Conservation (phyloP, 179 eudicot species). For the Drosera spatulata region DNA sequence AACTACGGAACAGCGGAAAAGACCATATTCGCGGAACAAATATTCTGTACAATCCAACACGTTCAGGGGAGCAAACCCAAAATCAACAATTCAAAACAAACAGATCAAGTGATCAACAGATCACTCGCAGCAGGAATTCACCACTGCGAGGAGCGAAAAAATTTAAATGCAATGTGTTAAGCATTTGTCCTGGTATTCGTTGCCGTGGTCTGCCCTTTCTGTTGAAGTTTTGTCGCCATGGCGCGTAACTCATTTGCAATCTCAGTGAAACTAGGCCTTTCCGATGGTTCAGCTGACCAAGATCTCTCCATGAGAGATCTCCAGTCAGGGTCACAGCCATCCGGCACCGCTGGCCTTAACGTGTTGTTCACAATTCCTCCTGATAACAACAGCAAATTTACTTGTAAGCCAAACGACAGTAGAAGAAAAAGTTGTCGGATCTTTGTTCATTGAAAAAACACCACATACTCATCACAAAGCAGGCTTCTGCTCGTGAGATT, state of each 20-base stretch:
- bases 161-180: not conserved
- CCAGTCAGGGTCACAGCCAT: constrained; percentile 76
- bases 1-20: too few relatives aligned
- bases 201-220: constrained; percentile 36
- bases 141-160: too few relatives aligned
- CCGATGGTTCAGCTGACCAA: constrained; percentile 85
- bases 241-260: constrained; percentile 62
- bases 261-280: constrained; percentile 77
- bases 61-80: too few relatives aligned
- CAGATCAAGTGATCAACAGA: too few relatives aligned
- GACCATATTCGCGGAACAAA: too few relatives aligned
- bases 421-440: too few relatives aligned
- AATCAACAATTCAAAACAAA: too few relatives aligned
- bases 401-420: too few relatives aligned
- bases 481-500: not conserved
- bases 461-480: not conserved
- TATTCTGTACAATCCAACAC: too few relatives aligned
- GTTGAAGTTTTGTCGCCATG: constrained; percentile 57
- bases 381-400: constrained; percentile 7
- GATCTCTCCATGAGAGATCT: constrained; percentile 83
- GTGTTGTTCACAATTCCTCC: constrained; percentile 98
- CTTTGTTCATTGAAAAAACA: too few relatives aligned
- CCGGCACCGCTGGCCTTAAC: constrained; percentile 76
- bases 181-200: constrained; percentile 14
- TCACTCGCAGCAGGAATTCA: too few relatives aligned